A percentile compares a stretch with the other conserved stretches of the same genome.
These are phyloP conservation scores for Ceratobasidium sp. DNA, from an alignment of 1,284 basidiomycete genomes.

Conservation along the genomic window DNA sequence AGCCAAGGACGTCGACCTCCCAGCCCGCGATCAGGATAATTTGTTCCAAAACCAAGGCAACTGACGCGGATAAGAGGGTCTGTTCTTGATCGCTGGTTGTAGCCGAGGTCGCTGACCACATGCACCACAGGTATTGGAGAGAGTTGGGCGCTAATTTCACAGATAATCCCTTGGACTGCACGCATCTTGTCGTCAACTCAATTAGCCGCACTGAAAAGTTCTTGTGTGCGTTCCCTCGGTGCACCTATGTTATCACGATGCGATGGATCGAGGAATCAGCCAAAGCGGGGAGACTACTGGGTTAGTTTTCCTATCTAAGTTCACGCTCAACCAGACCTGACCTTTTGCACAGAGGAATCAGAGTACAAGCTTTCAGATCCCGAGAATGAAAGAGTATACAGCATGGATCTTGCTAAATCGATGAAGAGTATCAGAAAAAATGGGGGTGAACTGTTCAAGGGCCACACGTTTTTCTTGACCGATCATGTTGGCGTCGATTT, in stretches of 20 bases:
- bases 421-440: slow-evolving; percentile 61
- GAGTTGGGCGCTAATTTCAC: slow-evolving; percentile 69
- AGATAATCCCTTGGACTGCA: slow-evolving; percentile 68
- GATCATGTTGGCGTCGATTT: slow-evolving; percentile 61
- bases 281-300: slow-evolving; percentile 61
- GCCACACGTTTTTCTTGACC: slow-evolving; percentile 75
- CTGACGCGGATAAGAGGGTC: slow-evolving; percentile 32
- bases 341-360: slow-evolving; percentile 60
- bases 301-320: slow-evolving; percentile 56
- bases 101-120: not conserved
- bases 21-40: slow-evolving; percentile 15
- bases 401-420: slow-evolving; percentile 65
- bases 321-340: slow-evolving; percentile 6
- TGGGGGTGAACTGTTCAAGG: slow-evolving; percentile 62
- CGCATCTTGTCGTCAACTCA: slow-evolving; percentile 71
- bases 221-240: slow-evolving; percentile 69
- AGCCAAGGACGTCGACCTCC: not conserved
- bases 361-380: slow-evolving; percentile 65
- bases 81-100: not conserved
- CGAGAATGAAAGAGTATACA: slow-evolving; percentile 66
- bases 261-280: slow-evolving; percentile 71
- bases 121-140: slow-evolving; percentile 58
- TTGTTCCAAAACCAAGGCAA: slow-evolving; percentile 32
- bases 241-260: slow-evolving; percentile 65
- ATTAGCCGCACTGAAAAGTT: slow-evolving; percentile 85